These are phyloP conservation scores for Oenanthe sinensis DNA, from an alignment of 129 eudicot species.

Conservation along the genomic window DNA sequence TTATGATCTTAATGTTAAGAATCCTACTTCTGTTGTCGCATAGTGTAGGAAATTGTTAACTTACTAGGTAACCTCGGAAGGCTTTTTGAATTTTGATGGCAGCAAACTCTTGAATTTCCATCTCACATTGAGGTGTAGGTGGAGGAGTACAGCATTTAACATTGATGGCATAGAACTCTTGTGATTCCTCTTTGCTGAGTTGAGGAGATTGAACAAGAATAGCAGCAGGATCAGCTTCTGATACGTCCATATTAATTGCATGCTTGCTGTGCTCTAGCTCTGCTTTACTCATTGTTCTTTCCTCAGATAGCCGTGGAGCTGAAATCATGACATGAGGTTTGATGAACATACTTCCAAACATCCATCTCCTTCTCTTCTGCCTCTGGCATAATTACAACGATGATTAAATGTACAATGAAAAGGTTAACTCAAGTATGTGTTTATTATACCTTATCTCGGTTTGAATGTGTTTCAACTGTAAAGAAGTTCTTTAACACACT, in stretches of 20 bases:
- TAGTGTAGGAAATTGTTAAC: constrained; percentile 14
- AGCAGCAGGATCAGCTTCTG: not conserved
- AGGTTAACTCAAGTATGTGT: not conserved
- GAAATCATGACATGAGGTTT: constrained; percentile 34
- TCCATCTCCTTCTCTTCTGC: constrained; percentile 63
- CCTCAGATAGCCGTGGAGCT: constrained; percentile 24
- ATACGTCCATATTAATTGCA: constrained; percentile 4
- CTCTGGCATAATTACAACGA: constrained; percentile 2
- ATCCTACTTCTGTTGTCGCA: not conserved
- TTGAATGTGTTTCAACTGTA: constrained; percentile 34
- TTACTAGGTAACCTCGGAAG: constrained; percentile 67
- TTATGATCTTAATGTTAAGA: not conserved
- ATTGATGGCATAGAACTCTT: constrained; percentile 13
- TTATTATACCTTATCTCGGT: constrained; percentile 23
- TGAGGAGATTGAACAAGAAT: constrained; percentile 5
- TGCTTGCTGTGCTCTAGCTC: constrained; percentile 17
- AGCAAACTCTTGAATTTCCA: constrained; percentile 34
- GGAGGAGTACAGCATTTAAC: constrained; percentile 7
- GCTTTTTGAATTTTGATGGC: constrained; percentile 74
- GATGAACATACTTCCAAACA: constrained; percentile 37
- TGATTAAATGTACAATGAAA: not conserved
- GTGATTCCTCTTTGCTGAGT: constrained; percentile 15
- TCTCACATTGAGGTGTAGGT: constrained; percentile 9
- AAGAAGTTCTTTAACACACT: constrained; percentile 48
- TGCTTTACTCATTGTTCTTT: constrained; percentile 19